These are phyloP conservation scores for Castanea mollissima DNA, from an alignment of 306 rosid genomes.

Conservation along the genomic window DNA sequence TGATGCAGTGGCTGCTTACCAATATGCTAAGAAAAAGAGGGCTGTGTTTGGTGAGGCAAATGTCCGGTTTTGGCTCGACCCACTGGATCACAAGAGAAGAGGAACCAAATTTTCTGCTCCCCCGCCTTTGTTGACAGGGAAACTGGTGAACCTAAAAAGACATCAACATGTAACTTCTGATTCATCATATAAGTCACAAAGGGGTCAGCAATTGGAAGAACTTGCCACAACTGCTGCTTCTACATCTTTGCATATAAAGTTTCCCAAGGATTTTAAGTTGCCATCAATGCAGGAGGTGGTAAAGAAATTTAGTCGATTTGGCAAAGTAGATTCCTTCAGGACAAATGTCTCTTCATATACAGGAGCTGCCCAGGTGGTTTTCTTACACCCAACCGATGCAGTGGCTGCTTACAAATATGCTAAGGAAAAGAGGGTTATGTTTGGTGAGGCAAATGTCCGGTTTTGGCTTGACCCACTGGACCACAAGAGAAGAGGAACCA, in stretches of 20 bases:
- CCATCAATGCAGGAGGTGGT: slow-evolving; percentile 34
- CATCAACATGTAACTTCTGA: slow-evolving; percentile 22
- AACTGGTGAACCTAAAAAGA: slow-evolving; percentile 28
- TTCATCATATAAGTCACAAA: slow-evolving; percentile 23
- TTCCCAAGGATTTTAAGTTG: slow-evolving; percentile 34
- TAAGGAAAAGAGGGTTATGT: slow-evolving; percentile 27
- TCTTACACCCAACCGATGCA: slow-evolving; percentile 31
- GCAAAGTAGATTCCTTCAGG: slow-evolving; percentile 29
- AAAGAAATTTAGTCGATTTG: slow-evolving; percentile 39
- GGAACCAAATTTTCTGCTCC: slow-evolving; percentile 8
- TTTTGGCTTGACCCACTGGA: slow-evolving; percentile 40
- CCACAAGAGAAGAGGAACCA: slow-evolving; percentile 21
- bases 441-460: slow-evolving; percentile 30
- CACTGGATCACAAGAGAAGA: slow-evolving; percentile 23
- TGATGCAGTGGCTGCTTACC: slow-evolving; percentile 37
- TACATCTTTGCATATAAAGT: slow-evolving; percentile 32
- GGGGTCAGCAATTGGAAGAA: slow-evolving; percentile 3
- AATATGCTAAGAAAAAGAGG: slow-evolving; percentile 33
- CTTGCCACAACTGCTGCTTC: slow-evolving; percentile 7
- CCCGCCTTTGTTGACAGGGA: slow-evolving; percentile 12
- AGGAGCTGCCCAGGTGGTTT: slow-evolving; percentile 35
- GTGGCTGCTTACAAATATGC: slow-evolving; percentile 34
- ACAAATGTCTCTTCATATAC: slow-evolving; percentile 16
- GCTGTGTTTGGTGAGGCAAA: slow-evolving; percentile 20
- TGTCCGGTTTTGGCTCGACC: slow-evolving; percentile 38